A percentile compares a stretch with the other conserved stretches of the same genome.
phyloP scores from a whole-genome alignment of 371 early-diverging fungal species.

The Batrachochytrium dendrobatidis region DNA sequence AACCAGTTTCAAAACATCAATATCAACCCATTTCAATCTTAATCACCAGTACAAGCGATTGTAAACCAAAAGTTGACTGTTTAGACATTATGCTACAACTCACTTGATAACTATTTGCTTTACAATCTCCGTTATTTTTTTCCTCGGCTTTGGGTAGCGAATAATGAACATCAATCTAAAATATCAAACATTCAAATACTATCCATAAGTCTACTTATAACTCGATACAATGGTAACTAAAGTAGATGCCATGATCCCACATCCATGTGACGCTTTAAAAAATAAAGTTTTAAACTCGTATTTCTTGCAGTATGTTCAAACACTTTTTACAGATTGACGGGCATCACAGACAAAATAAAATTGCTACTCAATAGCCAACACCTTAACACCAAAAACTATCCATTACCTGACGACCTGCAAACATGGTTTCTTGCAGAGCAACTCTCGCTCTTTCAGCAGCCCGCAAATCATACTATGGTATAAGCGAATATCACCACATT shows the following conservation, averaged over 20 bases:
- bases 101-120: too few relatives aligned
- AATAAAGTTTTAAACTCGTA: not conserved
- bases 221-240: too few relatives aligned
- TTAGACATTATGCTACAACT: too few relatives aligned
- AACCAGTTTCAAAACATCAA: too few relatives aligned
- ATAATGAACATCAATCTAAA: slow-evolving; percentile 9
- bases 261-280: not conserved
- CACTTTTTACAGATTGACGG: not conserved
- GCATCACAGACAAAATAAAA: not conserved
- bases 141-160: slow-evolving; percentile 15
- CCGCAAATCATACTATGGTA: slow-evolving; percentile 13
- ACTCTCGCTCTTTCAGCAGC: slow-evolving; percentile 7
- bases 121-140: too few relatives aligned
- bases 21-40: too few relatives aligned
- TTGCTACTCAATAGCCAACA: not conserved
- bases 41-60: too few relatives aligned
- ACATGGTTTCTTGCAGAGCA: slow-evolving; percentile 7
- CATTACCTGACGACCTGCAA: slow-evolving; percentile 2
- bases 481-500: too few relatives aligned
- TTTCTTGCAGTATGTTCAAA: not conserved
- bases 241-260: too few relatives aligned
- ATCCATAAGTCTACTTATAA: too few relatives aligned
- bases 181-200: not conserved
- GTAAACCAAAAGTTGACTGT: too few relatives aligned
- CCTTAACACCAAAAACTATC: not conserved